phyloP scores from a whole-genome alignment of 208 protist species.

The Endotrypanum monterogeii region DNA sequence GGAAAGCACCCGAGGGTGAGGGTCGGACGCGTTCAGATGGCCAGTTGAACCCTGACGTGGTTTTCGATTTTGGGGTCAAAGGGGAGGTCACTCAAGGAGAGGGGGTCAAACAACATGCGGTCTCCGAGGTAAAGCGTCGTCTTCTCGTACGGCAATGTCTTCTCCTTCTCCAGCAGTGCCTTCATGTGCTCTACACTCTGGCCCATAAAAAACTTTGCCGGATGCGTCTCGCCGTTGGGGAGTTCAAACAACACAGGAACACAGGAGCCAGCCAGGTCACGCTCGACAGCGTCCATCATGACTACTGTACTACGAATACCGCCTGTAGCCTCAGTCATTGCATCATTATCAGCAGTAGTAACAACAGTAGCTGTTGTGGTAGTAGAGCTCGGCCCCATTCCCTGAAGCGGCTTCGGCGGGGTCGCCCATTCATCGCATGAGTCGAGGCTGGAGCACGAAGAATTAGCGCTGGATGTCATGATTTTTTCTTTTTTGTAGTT shows the following conservation, averaged over 20 bases:
- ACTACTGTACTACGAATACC: conserved; percentile 24
- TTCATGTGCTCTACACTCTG: conserved; percentile 84
- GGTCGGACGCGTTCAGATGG: conserved; percentile 15
- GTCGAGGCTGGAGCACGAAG: conserved; percentile 30
- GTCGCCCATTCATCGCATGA: conserved; percentile 79
- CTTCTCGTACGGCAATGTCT: conserved; percentile 61
- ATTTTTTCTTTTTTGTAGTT: not conserved
- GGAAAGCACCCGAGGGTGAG: not conserved
- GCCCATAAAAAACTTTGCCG: conserved; percentile 67
- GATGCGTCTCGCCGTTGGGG: conserved; percentile 35
- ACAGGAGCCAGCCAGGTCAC: conserved; percentile 59
- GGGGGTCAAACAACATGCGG: conserved; percentile 67
- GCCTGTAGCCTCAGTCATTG: not conserved
- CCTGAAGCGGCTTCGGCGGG: conserved; percentile 17
- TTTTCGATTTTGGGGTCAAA: conserved; percentile 62
- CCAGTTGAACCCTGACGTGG: conserved; percentile 43
- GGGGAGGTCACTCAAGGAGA: conserved; percentile 82
- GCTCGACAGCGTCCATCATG: conserved; percentile 66
- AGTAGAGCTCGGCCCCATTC: conserved; percentile 8
- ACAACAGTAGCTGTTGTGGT: too few relatives aligned
- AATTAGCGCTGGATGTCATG: conserved; percentile 15
- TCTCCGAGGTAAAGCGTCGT: conserved; percentile 71
- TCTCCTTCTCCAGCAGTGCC: conserved; percentile 63
- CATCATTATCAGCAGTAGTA: not conserved
- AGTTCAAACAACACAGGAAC: conserved; percentile 54